These are phyloP conservation scores for Drosera capensis DNA, from an alignment of 148 eudicot genomes.

Conservation along the genomic window DNA sequence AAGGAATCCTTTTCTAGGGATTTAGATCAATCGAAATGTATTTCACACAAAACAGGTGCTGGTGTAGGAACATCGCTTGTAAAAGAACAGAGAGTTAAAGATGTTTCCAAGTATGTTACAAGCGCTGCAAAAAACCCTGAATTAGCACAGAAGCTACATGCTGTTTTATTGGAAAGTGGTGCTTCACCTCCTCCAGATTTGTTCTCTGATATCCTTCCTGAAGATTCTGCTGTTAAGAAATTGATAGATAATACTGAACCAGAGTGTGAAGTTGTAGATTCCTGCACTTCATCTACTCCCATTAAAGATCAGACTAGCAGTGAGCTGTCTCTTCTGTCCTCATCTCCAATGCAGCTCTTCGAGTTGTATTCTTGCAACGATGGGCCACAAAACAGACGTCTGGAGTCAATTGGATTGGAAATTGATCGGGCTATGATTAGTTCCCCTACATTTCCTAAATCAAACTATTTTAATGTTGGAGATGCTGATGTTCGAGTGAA, in stretches of 20 bases:
- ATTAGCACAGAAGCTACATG: constrained; percentile 62
- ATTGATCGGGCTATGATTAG: constrained; percentile 8
- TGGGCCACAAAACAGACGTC: constrained; percentile 12
- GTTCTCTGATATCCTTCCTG: constrained; percentile 25
- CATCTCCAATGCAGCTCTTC: constrained; percentile 15
- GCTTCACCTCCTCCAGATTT: constrained; percentile 39
- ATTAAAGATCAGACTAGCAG: constrained; percentile 20
- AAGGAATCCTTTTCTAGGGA: constrained; percentile 19
- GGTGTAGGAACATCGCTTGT: constrained; percentile 32
- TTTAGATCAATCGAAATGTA: constrained; percentile 21
- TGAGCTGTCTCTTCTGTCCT: constrained; percentile 24
- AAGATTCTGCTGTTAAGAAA: constrained; percentile 20
- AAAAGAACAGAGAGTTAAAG: constrained; percentile 47
- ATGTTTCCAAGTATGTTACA: constrained; percentile 60
- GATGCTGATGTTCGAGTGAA: constrained; percentile 14
- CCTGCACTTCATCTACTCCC: constrained; percentile 13
- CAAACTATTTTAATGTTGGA: constrained; percentile 14
- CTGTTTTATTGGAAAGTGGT: constrained; percentile 56
- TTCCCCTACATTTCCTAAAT: constrained; percentile 11
- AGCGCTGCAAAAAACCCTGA: constrained; percentile 72
- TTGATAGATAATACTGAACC: constrained; percentile 21
- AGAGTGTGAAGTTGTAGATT: constrained; percentile 13
- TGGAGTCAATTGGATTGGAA: constrained; percentile 11
- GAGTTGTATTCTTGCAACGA: constrained; percentile 10
- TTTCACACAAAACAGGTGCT: constrained; percentile 18